Percentiles rank a stretch among this genome's conserved stretches.
phyloP scores from a whole-genome alignment of 305 asterid species.

The Rubia tinctorum region DNA sequence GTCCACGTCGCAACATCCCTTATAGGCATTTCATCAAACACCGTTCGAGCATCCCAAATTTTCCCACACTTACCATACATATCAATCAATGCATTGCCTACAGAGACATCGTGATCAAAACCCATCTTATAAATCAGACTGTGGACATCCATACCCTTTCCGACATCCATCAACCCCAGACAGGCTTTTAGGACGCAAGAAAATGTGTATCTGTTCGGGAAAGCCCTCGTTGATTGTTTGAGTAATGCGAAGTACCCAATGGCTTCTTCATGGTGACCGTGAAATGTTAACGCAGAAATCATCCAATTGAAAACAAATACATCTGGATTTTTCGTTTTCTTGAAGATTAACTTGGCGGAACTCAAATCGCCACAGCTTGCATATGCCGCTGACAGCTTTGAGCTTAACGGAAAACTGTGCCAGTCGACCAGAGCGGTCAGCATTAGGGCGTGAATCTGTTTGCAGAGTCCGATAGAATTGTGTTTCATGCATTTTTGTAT shows the following conservation, averaged over 20 bases:
- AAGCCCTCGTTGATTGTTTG: conserved; percentile 29
- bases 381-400: conserved; percentile 58
- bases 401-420: conserved; percentile 37
- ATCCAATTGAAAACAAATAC: conserved; percentile 62
- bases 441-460: conserved; percentile 54
- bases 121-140: conserved; percentile 40
- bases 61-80: conserved; percentile 45
- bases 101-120: conserved; percentile 27
- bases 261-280: conserved; percentile 42
- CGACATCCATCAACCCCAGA: conserved; percentile 42
- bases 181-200: conserved; percentile 44
- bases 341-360: conserved; percentile 45
- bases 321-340: conserved; percentile 40
- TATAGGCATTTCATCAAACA: conserved; percentile 50
- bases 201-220: conserved; percentile 44
- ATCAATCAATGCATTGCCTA: conserved; percentile 51
- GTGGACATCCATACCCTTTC: conserved; percentile 57
- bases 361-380: conserved; percentile 56
- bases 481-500: conserved; percentile 46
- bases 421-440: conserved; percentile 33
- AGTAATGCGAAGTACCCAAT: conserved; percentile 39
- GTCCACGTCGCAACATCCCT: conserved; percentile 72
- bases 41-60: conserved; percentile 29
- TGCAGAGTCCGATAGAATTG: conserved; percentile 42
- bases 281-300: conserved; percentile 37